Conservation (phyloP, 108 stramenopile genomes). For the Skeletonema costatum region DNA sequence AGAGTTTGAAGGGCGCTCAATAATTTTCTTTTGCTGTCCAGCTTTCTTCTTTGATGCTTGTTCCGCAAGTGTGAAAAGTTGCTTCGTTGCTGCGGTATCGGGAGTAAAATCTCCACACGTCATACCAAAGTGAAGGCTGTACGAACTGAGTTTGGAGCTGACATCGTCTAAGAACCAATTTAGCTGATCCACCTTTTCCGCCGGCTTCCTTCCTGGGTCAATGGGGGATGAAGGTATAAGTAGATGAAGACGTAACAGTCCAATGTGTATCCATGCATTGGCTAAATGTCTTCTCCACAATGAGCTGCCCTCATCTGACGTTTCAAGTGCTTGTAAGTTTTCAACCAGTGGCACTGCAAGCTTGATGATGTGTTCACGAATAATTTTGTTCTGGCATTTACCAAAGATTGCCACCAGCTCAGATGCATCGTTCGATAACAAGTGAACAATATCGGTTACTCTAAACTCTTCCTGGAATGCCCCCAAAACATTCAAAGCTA, state of each 20-base stretch:
- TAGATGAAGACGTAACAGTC: conserved; percentile 76
- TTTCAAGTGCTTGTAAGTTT: conserved; percentile 40
- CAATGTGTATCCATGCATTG: conserved; percentile 73
- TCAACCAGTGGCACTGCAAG: conserved; percentile 53
- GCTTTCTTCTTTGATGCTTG: conserved; percentile 31
- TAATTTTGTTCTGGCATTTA: conserved; percentile 23
- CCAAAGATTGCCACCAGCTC: conserved; percentile 19
- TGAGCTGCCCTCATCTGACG: conserved; percentile 10
- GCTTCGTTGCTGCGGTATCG: conserved; percentile 11
- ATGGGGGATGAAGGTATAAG: conserved; percentile 83
- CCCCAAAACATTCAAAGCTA: conserved; percentile 24
- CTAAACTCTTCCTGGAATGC: conserved; percentile 29
- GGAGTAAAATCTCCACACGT: conserved; percentile 56
- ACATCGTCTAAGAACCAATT: conserved; percentile 49
- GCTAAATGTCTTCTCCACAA: conserved; percentile 38
- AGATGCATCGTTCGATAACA: neutral
- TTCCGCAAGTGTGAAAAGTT: conserved; percentile 16
- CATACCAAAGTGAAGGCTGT: conserved; percentile 62
- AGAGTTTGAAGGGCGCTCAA: conserved; percentile 68
- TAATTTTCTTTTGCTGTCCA: conserved; percentile 66
- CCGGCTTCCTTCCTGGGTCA: conserved; percentile 91
- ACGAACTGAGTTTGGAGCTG: conserved; percentile 55
- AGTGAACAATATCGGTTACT: conserved; percentile 15
- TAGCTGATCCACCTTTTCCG: conserved; percentile 74
- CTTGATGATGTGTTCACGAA: conserved; percentile 23